phyloP scores from a whole-genome alignment of 2,329 filamentous ascomycete genomes.

The Geoglossum cookeanum region DNA sequence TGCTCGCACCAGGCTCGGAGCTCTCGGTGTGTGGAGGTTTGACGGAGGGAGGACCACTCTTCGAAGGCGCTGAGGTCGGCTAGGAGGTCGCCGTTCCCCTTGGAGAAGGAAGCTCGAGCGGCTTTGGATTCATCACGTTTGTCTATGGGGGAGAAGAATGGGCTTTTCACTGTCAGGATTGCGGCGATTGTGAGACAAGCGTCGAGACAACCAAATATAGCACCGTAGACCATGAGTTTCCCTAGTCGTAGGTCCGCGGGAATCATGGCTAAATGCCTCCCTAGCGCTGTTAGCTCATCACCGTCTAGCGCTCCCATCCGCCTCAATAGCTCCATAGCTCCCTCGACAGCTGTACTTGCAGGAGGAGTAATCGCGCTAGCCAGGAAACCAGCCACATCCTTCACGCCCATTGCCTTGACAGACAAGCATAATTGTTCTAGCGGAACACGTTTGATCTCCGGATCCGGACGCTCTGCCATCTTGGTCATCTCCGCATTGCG shows the following conservation, averaged over 20 bases:
- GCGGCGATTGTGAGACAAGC: constrained; percentile 76
- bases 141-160: constrained; percentile 69
- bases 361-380: constrained; percentile 78
- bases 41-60: constrained; percentile 54
- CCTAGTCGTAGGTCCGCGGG: constrained; percentile 82
- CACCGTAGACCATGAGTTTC: constrained; percentile 89
- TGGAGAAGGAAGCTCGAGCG: constrained; percentile 54
- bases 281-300: constrained; percentile 72
- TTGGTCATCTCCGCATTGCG: constrained; percentile 57
- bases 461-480: constrained; percentile 78
- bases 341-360: constrained; percentile 65
- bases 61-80: constrained; percentile 74
- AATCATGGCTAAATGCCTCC: constrained; percentile 84
- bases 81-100: constrained; percentile 68
- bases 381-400: constrained; percentile 64
- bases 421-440: constrained; percentile 88
- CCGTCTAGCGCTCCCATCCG: constrained; percentile 82
- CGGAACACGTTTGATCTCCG: constrained; percentile 82
- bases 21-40: constrained; percentile 33
- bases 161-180: constrained; percentile 74
- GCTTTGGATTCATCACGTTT: constrained; percentile 67
- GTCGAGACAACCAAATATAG: constrained; percentile 82
- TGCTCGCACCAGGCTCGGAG: constrained; percentile 63
- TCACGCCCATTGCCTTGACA: constrained; percentile 84
- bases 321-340: constrained; percentile 57